Conservation (phyloP, 768 basidiomycete genomes). For the Dioszegia crocea region DNA sequence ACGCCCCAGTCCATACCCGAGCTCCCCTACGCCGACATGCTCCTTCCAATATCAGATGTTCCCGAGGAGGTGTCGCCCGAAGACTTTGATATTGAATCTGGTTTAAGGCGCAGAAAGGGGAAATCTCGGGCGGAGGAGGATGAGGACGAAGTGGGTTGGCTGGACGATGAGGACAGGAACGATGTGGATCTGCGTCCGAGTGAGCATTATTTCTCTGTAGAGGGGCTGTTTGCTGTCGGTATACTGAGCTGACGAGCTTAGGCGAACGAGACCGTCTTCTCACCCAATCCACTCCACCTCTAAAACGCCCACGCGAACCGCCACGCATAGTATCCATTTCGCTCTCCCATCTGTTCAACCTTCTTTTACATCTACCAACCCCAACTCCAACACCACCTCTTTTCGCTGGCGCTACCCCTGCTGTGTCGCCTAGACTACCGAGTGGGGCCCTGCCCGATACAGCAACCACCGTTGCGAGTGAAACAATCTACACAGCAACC, state of each 20-base stretch:
- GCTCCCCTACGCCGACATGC: slow-evolving; percentile 33
- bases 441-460: background rate
- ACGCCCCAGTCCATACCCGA: slow-evolving; percentile 6
- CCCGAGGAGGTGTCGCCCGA: slow-evolving; percentile 16
- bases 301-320: slow-evolving; percentile 22
- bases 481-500: background rate
- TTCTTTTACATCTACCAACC: slow-evolving; percentile 27
- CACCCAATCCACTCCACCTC: background rate
- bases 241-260: background rate
- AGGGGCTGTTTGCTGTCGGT: background rate
- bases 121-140: slow-evolving; percentile 12
- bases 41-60: slow-evolving; percentile 21
- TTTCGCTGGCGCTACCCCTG: slow-evolving; percentile 35
- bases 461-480: background rate
- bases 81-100: slow-evolving; percentile 26
- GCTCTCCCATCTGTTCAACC: slow-evolving; percentile 20
- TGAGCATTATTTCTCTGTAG: background rate
- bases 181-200: background rate
- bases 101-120: slow-evolving; percentile 11
- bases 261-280: background rate
- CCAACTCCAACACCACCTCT: slow-evolving; percentile 22
- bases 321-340: slow-evolving; percentile 34
- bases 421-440: slow-evolving; percentile 5
- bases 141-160: slow-evolving; percentile 26
- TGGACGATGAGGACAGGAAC: slow-evolving; percentile 21